Percentiles rank a stretch among this genome's conserved stretches.
Conservation (phyloP, 1,284 basidiomycete species). For the Ceraceosorus bombacis region DNA sequence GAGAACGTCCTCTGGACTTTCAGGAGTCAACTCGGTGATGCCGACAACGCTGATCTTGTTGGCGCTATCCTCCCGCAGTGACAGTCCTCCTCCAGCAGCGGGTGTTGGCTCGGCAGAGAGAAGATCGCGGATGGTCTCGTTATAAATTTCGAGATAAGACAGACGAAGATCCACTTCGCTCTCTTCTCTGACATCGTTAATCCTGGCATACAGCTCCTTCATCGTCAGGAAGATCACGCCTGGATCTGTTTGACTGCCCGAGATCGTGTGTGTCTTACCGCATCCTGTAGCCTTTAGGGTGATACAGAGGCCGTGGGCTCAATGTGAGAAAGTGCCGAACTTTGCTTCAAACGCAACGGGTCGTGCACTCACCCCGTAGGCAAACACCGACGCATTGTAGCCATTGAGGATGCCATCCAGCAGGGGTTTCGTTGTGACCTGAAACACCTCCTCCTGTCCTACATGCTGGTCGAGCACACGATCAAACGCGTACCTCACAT, state of each 20-base stretch:
- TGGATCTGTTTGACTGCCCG: constrained; percentile 40
- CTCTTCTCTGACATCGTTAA: constrained; percentile 33
- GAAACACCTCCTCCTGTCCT: constrained; percentile 39
- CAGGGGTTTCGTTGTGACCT: constrained; percentile 40
- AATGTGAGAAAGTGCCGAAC: not conserved
- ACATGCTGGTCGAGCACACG: constrained; percentile 39
- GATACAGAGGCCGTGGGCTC: not conserved
- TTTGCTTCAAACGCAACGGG: not conserved
- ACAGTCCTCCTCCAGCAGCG: constrained; percentile 33
- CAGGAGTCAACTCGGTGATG: constrained; percentile 45
- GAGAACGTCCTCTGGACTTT: constrained; percentile 40
- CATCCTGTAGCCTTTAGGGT: constrained; percentile 39
- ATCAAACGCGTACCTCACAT: constrained; percentile 47
- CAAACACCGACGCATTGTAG: constrained; percentile 47
- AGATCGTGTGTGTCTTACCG: constrained; percentile 48
- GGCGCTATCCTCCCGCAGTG: constrained; percentile 41
- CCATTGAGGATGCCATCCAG: constrained; percentile 43
- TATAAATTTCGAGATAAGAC: constrained; percentile 48
- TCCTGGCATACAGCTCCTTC: constrained; percentile 44
- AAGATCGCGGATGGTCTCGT: constrained; percentile 46
- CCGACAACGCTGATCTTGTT: constrained; percentile 47
- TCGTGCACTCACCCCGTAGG: constrained; percentile 37
- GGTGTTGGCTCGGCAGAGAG: constrained; percentile 42
- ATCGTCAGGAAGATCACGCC: constrained; percentile 48
- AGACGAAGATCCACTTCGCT: constrained; percentile 42